These are phyloP conservation scores for Starmerella stigmatis DNA, from an alignment of 805 yeast species.

Conservation along the genomic window DNA sequence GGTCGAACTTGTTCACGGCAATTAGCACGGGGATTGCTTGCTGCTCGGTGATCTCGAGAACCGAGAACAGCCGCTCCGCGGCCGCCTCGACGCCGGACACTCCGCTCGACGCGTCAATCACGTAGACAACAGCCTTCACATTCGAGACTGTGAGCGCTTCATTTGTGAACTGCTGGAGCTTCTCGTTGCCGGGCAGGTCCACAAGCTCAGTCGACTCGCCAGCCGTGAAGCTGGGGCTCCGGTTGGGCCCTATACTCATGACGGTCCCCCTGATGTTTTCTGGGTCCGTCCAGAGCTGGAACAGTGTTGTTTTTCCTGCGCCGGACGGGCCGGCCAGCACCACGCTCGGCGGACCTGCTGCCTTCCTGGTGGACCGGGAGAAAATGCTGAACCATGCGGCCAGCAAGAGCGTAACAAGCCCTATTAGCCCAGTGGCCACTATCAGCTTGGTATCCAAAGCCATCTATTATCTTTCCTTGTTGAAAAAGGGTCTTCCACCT, in stretches of 20 bases:
- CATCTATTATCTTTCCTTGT: no score
- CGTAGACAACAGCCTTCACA: conserved; percentile 51
- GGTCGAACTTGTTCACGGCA: conserved; percentile 78
- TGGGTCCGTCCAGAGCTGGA: conserved; percentile 24
- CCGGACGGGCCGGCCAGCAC: conserved; percentile 54
- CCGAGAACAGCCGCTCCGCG: conserved; percentile 48
- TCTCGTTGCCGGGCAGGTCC: conserved; percentile 85
- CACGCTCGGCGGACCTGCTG: conserved; percentile 41
- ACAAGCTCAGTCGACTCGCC: conserved; percentile 33
- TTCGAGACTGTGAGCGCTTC: conserved; percentile 40
- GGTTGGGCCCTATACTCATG: conserved; percentile 19
- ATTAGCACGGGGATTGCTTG: conserved; percentile 57
- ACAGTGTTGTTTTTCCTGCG: conserved; percentile 59
- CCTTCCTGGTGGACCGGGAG: background rate
- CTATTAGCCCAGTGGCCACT: background rate
- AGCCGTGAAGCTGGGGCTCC: background rate
- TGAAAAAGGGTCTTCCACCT: no score
- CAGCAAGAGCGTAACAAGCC: background rate
- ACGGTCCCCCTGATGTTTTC: conserved; percentile 11
- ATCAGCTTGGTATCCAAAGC: no score
- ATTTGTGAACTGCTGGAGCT: conserved; percentile 48
- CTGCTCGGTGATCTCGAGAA: conserved; percentile 54
- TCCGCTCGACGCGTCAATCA: conserved; percentile 65
- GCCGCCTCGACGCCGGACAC: conserved; percentile 41
- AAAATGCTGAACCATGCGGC: background rate